Conservation (phyloP, 2,329 filamentous ascomycete species). For the Exserohilum turcica region DNA sequence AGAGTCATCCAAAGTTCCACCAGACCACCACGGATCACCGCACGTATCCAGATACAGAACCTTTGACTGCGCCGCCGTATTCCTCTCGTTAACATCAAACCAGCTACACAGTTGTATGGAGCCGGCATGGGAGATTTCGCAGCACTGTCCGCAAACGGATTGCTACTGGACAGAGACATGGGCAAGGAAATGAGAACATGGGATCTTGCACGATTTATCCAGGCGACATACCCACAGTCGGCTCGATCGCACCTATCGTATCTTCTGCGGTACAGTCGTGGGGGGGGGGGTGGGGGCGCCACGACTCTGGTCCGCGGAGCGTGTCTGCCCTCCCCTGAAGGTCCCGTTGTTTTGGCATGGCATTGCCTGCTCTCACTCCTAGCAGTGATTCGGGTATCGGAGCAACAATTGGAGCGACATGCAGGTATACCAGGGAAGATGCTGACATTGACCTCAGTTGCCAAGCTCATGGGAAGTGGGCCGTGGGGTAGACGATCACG, state of each 20-base stretch:
- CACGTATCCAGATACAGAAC: not conserved
- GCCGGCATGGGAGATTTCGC: not conserved
- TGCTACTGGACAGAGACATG: not conserved
- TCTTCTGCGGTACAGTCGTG: not conserved
- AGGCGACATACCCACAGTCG: not conserved
- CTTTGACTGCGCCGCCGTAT: not conserved
- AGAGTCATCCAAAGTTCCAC: not conserved
- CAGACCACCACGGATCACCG: not conserved
- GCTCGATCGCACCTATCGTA: slow-evolving; percentile 1
- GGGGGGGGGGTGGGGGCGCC: no score
- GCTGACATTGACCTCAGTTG: not conserved
- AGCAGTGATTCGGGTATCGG: not conserved
- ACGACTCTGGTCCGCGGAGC: not conserved
- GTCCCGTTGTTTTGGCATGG: slow-evolving; percentile 5
- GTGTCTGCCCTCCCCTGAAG: not conserved
- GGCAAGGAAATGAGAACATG: slow-evolving; percentile 9
- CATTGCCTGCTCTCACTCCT: not conserved
- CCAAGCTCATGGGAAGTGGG: not conserved
- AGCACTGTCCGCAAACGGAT: slow-evolving; percentile 1
- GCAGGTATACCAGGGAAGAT: not conserved
- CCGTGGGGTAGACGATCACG: not conserved
- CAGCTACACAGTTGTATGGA: no score
- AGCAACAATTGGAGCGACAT: not conserved
- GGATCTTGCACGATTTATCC: not conserved
- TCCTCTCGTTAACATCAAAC: not conserved